phyloP scores from a whole-genome alignment of 331 rosid species.

The Phaseolus coccineus region DNA sequence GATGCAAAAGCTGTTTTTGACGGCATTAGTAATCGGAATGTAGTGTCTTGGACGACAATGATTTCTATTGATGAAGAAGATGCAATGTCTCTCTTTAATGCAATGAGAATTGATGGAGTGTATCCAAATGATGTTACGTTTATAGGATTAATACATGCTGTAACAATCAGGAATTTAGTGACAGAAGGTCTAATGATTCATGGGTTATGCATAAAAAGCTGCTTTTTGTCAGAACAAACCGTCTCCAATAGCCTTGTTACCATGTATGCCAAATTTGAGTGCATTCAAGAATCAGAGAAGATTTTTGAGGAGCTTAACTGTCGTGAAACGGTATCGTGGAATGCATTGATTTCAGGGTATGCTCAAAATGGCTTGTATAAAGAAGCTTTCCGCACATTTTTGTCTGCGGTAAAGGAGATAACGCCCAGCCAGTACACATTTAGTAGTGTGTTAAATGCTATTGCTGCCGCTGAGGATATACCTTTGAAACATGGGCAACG shows the following conservation, averaged over 20 bases:
- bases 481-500: slow-evolving; percentile 78
- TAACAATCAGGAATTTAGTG: slow-evolving; percentile 61
- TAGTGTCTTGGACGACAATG: slow-evolving; percentile 90
- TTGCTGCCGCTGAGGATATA: slow-evolving; percentile 74
- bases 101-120: slow-evolving; percentile 76
- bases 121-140: slow-evolving; percentile 87
- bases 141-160: slow-evolving; percentile 76
- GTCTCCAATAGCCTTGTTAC: slow-evolving; percentile 86
- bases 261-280: slow-evolving; percentile 85
- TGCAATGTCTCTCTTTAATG: slow-evolving; percentile 65
- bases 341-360: slow-evolving; percentile 89
- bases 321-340: slow-evolving; percentile 84
- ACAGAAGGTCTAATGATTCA: slow-evolving; percentile 72
- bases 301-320: slow-evolving; percentile 74
- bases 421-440: slow-evolving; percentile 86
- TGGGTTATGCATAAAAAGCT: slow-evolving; percentile 69
- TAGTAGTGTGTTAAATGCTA: slow-evolving; percentile 84
- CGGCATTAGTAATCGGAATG: slow-evolving; percentile 64
- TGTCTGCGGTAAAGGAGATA: slow-evolving; percentile 61
- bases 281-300: slow-evolving; percentile 68
- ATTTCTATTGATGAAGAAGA: slow-evolving; percentile 73
- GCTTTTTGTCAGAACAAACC: slow-evolving; percentile 56
- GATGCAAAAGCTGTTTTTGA: slow-evolving; percentile 73
- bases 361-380: slow-evolving; percentile 73
- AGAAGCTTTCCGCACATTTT: slow-evolving; percentile 71